phyloP scores from a whole-genome alignment of 257 asterid genomes.

The Solanum piurae region DNA sequence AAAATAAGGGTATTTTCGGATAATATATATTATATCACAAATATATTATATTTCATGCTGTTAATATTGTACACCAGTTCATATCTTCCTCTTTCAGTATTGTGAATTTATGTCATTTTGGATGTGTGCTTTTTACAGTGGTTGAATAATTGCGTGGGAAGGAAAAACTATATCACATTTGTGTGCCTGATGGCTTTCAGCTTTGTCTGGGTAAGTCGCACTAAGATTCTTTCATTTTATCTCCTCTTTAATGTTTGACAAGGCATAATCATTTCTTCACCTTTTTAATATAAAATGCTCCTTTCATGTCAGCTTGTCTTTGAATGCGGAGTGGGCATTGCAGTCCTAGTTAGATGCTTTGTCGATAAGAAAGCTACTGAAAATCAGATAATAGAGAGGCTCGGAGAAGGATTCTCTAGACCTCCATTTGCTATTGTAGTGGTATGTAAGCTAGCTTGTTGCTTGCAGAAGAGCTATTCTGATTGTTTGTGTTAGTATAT shows the following conservation, averaged over 20 bases:
- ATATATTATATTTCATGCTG: not conserved
- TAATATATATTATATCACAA: not conserved
- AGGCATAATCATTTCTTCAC: not conserved
- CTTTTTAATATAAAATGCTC: constrained; percentile 2
- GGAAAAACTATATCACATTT: constrained; percentile 75
- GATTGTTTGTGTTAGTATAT: not conserved
- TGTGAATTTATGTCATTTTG: not conserved
- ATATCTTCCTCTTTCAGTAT: not conserved
- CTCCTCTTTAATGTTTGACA: not conserved
- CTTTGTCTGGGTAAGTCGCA: constrained; percentile 69
- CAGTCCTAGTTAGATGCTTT: constrained; percentile 89
- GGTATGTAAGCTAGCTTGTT: constrained; percentile 34
- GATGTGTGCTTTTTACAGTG: constrained; percentile 47
- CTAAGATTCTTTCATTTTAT: not conserved
- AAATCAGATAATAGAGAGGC: constrained; percentile 59
- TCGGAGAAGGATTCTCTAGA: constrained; percentile 91
- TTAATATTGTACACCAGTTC: not conserved
- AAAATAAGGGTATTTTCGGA: not conserved
- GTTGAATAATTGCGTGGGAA: constrained; percentile 93
- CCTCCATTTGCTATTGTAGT: constrained; percentile 92
- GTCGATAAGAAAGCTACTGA: constrained; percentile 60
- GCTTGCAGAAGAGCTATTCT: not conserved
- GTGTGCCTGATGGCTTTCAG: constrained; percentile 86
- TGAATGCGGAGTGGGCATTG: constrained; percentile 77
- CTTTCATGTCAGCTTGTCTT: constrained; percentile 66